Base-by-base conservation (phyloP, 768 basidiomycete genomes). In the Leccinum arenicola region DNA sequence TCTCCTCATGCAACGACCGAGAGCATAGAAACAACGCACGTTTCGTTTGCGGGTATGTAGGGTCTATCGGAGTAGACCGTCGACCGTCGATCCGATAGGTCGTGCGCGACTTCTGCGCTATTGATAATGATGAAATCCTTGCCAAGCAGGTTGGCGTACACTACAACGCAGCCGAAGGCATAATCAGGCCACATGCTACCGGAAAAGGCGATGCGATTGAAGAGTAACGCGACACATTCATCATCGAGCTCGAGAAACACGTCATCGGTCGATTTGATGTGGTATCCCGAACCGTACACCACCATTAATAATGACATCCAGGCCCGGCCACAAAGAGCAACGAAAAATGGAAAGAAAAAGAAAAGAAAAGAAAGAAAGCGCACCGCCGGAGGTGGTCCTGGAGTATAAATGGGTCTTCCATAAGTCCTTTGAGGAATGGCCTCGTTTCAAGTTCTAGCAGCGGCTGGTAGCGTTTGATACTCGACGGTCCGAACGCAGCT, bases 371-470 rank as follows among this genome's bases (percentile, higher is more conserved):
- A 23, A 4, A 51, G 27, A 45, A 4, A 5, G 55, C 67, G 31
- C 35, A 76, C 75, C 75, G 70, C 7, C 74, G 69, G 50, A 77
- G 66, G 57, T 76, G 75, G 45, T 71, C 69, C 55, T 74, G 62
- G 54, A 76, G 73, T 52, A 68, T 69, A 36, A 63, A 58, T 15
- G 78, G 77, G 60, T 74, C 65, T 55, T 76, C 75, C 61, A 88
- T 70, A 52, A 90, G 76, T 8, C 80, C 75, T 47, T 75, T 78
- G 43, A 90, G 78, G 67, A 89, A 85, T 2, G 75, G 74, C 56
- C 79, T 77, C 4, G 85, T 88, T 64, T 82, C 81, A 38, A 78
- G 78, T 62, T 80, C 74, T 45, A 89, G 75, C 31, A 87, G 75
- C 0, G 84, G 84, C 50, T 83, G 73, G 69, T 88, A 91, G 4